These are phyloP conservation scores for Aspergillus diversus DNA, from an alignment of 495 filamentous ascomycete species.

Conservation along the genomic window DNA sequence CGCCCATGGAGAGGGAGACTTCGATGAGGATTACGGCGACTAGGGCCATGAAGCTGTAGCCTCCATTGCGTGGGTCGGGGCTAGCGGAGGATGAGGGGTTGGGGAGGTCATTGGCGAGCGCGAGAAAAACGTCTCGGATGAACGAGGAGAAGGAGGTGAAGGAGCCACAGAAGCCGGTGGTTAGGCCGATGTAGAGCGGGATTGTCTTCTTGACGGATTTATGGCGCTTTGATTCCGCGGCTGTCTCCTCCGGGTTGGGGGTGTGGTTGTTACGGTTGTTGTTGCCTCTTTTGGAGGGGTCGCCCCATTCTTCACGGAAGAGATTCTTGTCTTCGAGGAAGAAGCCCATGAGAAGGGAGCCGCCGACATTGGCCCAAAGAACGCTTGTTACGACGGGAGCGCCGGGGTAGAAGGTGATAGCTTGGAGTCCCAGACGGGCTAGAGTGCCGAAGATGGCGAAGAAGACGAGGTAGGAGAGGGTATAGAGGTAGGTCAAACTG, in stretches of 20 bases:
- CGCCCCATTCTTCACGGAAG: slow-evolving; percentile 70
- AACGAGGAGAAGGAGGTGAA: slow-evolving; percentile 93
- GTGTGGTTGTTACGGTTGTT: slow-evolving; percentile 1
- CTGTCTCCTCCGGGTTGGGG: not conserved
- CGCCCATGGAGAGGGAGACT: slow-evolving; percentile 68
- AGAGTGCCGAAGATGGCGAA: slow-evolving; percentile 90
- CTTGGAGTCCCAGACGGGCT: slow-evolving; percentile 78
- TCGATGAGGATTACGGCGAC: slow-evolving; percentile 71
- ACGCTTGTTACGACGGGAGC: slow-evolving; percentile 74
- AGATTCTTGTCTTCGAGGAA: slow-evolving; percentile 77
- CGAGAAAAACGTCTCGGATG: slow-evolving; percentile 82
- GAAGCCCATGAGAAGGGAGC: slow-evolving; percentile 84
- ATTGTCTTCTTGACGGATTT: slow-evolving; percentile 74
- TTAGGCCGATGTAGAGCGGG: slow-evolving; percentile 87
- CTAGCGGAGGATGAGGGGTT: slow-evolving; percentile 42
- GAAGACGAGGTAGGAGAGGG: slow-evolving; percentile 77
- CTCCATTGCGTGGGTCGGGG: slow-evolving; percentile 60
- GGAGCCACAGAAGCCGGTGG: slow-evolving; percentile 92
- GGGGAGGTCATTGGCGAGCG: slow-evolving; percentile 73
- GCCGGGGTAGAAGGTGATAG: slow-evolving; percentile 79
- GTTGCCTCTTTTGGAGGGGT: slow-evolving; percentile 1
- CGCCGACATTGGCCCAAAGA: slow-evolving; percentile 91
- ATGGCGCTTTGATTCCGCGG: slow-evolving; percentile 52
- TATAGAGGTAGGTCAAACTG: slow-evolving; percentile 73
- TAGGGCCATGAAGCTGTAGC: slow-evolving; percentile 81